phyloP scores from a whole-genome alignment of 2,329 filamentous ascomycete genomes.

The Zasmidium cellare region DNA sequence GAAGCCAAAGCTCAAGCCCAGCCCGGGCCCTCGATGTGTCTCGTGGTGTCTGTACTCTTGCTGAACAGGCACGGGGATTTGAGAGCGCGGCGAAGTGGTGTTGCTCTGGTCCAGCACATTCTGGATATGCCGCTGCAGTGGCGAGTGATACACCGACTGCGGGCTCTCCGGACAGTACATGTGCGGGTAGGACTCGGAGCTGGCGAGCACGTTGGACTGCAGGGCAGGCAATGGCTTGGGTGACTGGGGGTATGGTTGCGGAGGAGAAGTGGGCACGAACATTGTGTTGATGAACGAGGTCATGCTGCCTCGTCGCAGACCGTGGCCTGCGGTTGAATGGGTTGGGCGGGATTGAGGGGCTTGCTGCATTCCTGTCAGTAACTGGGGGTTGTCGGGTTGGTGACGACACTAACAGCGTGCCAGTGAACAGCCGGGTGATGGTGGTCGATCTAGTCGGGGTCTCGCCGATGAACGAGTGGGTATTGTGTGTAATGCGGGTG shows the following conservation, averaged over 20 bases:
- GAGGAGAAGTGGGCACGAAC: conserved; percentile 57
- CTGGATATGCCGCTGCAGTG: conserved; percentile 35
- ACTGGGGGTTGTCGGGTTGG: not conserved
- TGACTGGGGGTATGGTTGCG: conserved; percentile 35
- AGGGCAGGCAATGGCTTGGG: conserved; percentile 44
- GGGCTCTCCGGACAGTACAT: conserved; percentile 31
- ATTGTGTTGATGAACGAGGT: conserved; percentile 80
- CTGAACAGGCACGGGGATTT: conserved; percentile 19
- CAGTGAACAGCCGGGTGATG: not conserved
- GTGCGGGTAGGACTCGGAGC: conserved; percentile 43
- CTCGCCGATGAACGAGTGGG: not conserved
- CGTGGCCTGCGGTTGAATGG: not conserved
- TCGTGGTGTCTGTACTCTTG: conserved; percentile 26
- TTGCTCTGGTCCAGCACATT: conserved; percentile 24
- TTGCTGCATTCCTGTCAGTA: conserved; percentile 1
- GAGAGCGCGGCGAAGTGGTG: conserved; percentile 10
- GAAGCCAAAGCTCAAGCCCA: conserved; percentile 23
- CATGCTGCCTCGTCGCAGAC: conserved; percentile 50
- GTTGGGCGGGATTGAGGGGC: not conserved
- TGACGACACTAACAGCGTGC: conserved; percentile 4
- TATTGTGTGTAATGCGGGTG: not conserved
- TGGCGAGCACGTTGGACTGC: conserved; percentile 43
- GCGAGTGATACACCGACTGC: conserved; percentile 32
- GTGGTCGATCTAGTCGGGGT: not conserved
- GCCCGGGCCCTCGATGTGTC: conserved; percentile 19